Conservation (phyloP, 306 rosid species). For the Parietaria judaica region DNA sequence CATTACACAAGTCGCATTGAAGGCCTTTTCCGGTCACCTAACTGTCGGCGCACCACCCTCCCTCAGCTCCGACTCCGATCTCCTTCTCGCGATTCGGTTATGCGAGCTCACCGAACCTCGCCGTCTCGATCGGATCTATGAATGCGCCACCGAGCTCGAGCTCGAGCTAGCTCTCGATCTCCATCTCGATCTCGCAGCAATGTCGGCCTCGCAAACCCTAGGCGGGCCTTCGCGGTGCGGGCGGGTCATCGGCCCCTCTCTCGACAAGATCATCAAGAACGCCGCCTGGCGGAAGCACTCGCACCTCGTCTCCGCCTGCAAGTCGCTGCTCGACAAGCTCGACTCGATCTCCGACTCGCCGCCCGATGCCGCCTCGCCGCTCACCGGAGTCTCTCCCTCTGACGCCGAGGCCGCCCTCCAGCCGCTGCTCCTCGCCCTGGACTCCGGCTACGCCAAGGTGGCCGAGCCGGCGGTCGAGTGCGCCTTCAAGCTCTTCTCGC, state of each 20-base stretch:
- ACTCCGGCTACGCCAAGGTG: conserved; percentile 71
- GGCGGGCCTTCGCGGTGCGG: conserved; percentile 91
- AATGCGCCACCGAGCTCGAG: conserved; percentile 1
- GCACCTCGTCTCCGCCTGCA: conserved; percentile 80
- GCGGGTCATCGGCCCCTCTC: conserved; percentile 76
- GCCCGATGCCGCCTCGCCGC: conserved; percentile 42
- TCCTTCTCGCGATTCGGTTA: no score
- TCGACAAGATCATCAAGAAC: conserved; percentile 89
- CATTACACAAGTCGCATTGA: no score
- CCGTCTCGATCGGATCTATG: conserved; percentile 1
- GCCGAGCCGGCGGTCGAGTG: conserved; percentile 96
- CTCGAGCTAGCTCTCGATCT: neutral
- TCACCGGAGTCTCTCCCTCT: conserved; percentile 48
- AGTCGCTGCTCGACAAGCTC: conserved; percentile 83
- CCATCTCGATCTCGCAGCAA: conserved; percentile 25
- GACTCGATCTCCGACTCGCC: conserved; percentile 50
- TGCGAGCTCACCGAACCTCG: no score
- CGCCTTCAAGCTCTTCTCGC: conserved; percentile 77
- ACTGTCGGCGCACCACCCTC: no score
- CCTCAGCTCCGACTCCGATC: no score
- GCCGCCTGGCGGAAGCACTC: conserved; percentile 99
- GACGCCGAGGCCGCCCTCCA: conserved; percentile 72
- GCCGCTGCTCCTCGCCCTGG: conserved; percentile 75
- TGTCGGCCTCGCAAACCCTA: conserved; percentile 88
- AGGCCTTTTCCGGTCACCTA: no score